phyloP scores from a whole-genome alignment of 2,329 filamentous ascomycete genomes.

The Diaporthe velutina region DNA sequence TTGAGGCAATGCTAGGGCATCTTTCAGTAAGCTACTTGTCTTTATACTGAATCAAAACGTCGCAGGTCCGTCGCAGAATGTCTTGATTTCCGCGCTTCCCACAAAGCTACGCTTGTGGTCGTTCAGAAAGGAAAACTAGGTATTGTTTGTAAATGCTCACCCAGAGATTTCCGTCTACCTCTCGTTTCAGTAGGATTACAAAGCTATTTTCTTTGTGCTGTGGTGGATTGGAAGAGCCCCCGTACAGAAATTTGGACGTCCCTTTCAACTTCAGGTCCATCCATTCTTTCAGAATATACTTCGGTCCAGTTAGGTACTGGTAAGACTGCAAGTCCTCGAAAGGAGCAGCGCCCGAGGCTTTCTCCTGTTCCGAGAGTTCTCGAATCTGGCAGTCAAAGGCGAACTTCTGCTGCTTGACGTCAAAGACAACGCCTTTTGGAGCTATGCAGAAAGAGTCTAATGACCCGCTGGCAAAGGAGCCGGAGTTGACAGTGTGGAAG shows the following conservation, averaged over 20 bases:
- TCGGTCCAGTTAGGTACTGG: constrained; percentile 29
- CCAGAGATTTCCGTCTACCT: constrained; percentile 45
- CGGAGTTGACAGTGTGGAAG: constrained; percentile 28
- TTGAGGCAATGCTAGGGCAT: constrained; percentile 43
- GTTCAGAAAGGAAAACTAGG: background rate
- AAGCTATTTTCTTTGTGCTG: constrained; percentile 7
- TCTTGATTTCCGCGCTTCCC: background rate
- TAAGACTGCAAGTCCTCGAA: constrained; percentile 11
- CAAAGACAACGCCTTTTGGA: background rate
- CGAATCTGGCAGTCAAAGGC: constrained; percentile 1
- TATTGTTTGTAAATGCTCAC: background rate
- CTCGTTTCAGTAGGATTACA: constrained; percentile 47
- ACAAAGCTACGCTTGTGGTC: background rate
- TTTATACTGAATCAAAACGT: background rate
- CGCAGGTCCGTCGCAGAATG: background rate
- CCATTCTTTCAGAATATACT: background rate
- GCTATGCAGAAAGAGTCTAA: constrained; percentile 32
- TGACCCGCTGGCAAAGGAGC: background rate
- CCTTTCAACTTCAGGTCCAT: background rate
- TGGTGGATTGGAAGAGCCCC: background rate
- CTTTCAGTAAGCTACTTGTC: background rate
- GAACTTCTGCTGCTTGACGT: constrained; percentile 26
- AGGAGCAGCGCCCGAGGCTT: background rate
- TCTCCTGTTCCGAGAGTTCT: constrained; percentile 2
- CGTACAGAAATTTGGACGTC: too few relatives aligned